Percentiles rank a stretch among this genome's conserved stretches.
Conservation (phyloP, 768 basidiomycete species). For the Tubosaeta brunneosetosa region DNA sequence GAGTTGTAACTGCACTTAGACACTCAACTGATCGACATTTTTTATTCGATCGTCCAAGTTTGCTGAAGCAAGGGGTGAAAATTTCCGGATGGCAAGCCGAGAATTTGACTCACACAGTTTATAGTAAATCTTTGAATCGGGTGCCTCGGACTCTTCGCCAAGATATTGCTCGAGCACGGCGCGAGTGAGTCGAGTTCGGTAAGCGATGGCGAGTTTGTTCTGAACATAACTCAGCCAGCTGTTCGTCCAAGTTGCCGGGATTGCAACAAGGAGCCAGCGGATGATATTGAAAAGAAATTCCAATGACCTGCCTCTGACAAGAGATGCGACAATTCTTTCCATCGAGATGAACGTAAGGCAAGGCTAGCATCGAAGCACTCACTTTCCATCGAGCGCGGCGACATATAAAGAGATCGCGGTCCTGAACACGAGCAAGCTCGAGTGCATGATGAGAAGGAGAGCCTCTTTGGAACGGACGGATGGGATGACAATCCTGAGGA, state of each 20-base stretch:
- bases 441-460: slow-evolving; percentile 80
- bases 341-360: neutral
- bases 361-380: slow-evolving; percentile 23
- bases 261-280: slow-evolving; percentile 87
- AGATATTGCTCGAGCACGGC: slow-evolving; percentile 84
- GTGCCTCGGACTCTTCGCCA: slow-evolving; percentile 58
- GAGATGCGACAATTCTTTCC: slow-evolving; percentile 84
- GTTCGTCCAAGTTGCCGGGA: slow-evolving; percentile 91
- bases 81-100: neutral
- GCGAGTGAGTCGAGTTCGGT: slow-evolving; percentile 79
- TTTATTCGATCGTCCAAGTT: slow-evolving; percentile 95
- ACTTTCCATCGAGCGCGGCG: slow-evolving; percentile 90
- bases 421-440: slow-evolving; percentile 80
- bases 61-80: slow-evolving; percentile 40
- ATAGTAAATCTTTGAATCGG: slow-evolving; percentile 85
- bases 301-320: slow-evolving; percentile 79
- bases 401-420: slow-evolving; percentile 94
- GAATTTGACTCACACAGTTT: slow-evolving; percentile 64
- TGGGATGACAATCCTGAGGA: slow-evolving; percentile 88
- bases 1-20: neutral
- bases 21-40: slow-evolving; percentile 83
- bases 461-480: slow-evolving; percentile 83
- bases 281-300: slow-evolving; percentile 82
- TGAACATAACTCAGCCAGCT: slow-evolving; percentile 92
- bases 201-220: slow-evolving; percentile 86